Base-by-base conservation (phyloP, 108 stramenopile species). In the Pseudonitzschia multistriata region DNA sequence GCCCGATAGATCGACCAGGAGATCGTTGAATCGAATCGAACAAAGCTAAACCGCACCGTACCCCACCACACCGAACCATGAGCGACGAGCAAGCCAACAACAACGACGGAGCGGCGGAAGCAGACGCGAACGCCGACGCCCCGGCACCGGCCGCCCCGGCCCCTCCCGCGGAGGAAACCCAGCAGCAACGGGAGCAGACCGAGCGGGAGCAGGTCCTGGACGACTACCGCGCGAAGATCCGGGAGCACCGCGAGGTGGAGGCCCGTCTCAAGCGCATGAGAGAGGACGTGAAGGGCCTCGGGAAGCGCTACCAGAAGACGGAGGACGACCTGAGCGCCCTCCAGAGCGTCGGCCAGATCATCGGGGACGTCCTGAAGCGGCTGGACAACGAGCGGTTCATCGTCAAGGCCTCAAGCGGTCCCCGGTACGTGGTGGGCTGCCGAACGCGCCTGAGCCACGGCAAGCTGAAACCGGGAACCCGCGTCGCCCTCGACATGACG, bases 401-500 rank as follows among this genome's bases (percentile, higher is more conserved):
- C 62, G 97, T 99, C 57, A 99, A 99, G 85, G 97, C 98, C 0
- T 83, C 84, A 40, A 84, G 79, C 66, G 98, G 98, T 30, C 98
- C 98, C 7, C 85, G 98, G 8, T 98, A 97, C 67, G 99, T 99
- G 4, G 97, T 99, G 8, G 98, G 97, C 13, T 97, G 95, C 71
- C 87, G 97, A 25, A 82, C 85, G 17, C 79, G 96, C 21, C 78
- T 99, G 62, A 96, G 97, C 72, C 96, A 94, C 70, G 78, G 81
- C 28, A 93, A 87, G 60, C 82, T 99, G 48, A 94, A 94, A 81
- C 88, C 96, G 15, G 97, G 99, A 42, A 96, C 95, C n/a, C 81
- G 99, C 11, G 97, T 98, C 6, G 91, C 96, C 4, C 77, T 99
- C 63, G 97, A 99, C 77, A 97, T 98, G 97, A 98, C 97, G n/a